phyloP scores from a whole-genome alignment of 1,284 basidiomycete species.

The Ceratobasidium theobromae region DNA sequence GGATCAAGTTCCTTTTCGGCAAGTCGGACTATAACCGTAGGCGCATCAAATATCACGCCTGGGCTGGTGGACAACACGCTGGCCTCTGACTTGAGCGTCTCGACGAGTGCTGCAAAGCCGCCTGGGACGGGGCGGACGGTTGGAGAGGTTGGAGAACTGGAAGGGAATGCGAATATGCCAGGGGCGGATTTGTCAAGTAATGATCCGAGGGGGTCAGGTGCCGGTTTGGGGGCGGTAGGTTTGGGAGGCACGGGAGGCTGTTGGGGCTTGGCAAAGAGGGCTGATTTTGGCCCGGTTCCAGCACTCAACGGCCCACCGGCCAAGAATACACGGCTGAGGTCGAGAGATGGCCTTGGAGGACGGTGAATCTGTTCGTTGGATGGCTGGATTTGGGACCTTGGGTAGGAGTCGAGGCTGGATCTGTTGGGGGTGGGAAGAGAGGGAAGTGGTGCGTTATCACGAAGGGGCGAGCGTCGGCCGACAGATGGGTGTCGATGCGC shows the following conservation, averaged over 20 bases:
- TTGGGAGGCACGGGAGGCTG: conserved; percentile 9
- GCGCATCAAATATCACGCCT: conserved; percentile 51
- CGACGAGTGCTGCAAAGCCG: conserved; percentile 21
- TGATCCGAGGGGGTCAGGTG: background rate
- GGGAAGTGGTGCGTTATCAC: conserved; percentile 11
- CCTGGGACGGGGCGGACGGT: background rate
- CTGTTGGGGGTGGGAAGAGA: background rate
- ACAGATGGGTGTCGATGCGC: conserved; percentile 5
- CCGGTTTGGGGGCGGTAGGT: background rate
- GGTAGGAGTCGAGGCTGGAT: background rate
- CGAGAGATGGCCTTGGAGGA: conserved; percentile 8
- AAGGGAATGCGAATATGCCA: background rate
- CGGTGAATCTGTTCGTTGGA: background rate
- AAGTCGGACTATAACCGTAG: conserved; percentile 52
- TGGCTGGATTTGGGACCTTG: background rate
- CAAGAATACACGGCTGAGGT: background rate
- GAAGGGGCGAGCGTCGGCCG: conserved; percentile 8
- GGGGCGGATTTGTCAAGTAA: background rate
- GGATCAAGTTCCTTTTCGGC: conserved; percentile 43
- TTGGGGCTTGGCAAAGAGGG: background rate
- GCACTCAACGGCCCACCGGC: conserved; percentile 2
- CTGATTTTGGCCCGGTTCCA: background rate
- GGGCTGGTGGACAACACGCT: conserved; percentile 56
- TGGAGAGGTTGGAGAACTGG: background rate
- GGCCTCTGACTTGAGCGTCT: conserved; percentile 37